These are phyloP conservation scores for Pseudogymnoascus sp. DNA, from an alignment of 2,329 filamentous ascomycete genomes.

Conservation along the genomic window DNA sequence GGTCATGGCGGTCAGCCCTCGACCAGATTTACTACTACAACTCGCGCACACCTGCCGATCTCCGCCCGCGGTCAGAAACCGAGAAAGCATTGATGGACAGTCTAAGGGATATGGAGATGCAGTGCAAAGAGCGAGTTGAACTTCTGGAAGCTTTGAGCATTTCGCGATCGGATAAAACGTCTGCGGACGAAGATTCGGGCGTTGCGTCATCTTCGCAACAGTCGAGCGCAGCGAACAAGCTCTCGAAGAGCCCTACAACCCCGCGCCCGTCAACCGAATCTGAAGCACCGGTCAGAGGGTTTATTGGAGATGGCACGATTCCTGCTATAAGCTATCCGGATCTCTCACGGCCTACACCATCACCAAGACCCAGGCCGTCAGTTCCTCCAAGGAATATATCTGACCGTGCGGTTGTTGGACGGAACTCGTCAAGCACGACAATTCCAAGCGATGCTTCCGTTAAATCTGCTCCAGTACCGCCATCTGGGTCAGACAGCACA, in stretches of 20 bases:
- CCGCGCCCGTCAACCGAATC: constrained; percentile 23
- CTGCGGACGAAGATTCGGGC: constrained; percentile 19
- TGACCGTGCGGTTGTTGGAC: constrained; percentile 37
- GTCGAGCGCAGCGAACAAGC: constrained; percentile 16
- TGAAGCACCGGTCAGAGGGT: constrained; percentile 38
- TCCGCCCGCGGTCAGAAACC: constrained; percentile 68
- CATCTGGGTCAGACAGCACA: constrained; percentile 18
- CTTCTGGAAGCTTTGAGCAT: constrained; percentile 72
- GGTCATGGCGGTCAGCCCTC: constrained; percentile 83
- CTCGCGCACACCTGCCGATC: constrained; percentile 61
- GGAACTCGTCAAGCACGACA: constrained; percentile 13
- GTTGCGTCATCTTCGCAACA: constrained; percentile 11
- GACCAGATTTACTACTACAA: constrained; percentile 84
- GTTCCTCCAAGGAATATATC: constrained; percentile 42
- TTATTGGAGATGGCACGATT: constrained; percentile 74
- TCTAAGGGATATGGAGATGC: constrained; percentile 72
- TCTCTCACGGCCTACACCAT: constrained; percentile 61
- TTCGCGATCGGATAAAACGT: constrained; percentile 43
- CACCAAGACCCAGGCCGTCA: constrained; percentile 39
- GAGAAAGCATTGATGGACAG: constrained; percentile 78
- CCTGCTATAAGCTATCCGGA: constrained; percentile 73
- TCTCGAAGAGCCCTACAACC: constrained; percentile 22
- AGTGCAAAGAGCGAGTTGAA: constrained; percentile 90
- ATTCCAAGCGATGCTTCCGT: background rate
- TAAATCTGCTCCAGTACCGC: background rate